Percentiles rank a stretch among this genome's conserved stretches.
phyloP scores from a whole-genome alignment of 495 filamentous ascomycete species.

The Chaetomidium leptoderma region DNA sequence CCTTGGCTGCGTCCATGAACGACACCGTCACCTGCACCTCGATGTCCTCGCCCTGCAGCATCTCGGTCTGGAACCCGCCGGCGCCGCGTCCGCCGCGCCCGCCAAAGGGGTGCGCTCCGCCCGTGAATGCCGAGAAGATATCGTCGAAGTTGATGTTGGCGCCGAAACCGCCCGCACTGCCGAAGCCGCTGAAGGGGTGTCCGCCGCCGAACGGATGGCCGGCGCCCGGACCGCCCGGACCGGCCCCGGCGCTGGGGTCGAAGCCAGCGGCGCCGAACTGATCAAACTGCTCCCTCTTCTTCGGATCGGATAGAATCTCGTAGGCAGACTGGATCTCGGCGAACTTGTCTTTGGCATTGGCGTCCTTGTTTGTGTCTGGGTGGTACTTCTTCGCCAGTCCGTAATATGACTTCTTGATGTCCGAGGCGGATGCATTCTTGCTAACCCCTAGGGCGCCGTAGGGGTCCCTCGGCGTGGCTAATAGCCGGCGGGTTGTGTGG shows the following conservation, averaged over 20 bases:
- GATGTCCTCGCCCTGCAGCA: constrained; percentile 85
- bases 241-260: constrained; percentile 68
- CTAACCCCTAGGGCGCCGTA: constrained; percentile 82
- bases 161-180: constrained; percentile 61
- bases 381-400: constrained; percentile 97
- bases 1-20: constrained; percentile 95
- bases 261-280: constrained; percentile 85
- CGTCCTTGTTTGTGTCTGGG: constrained; percentile 95
- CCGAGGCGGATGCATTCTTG: constrained; percentile 70
- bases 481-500: constrained; percentile 60
- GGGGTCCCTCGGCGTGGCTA: constrained; percentile 67
- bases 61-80: constrained; percentile 65
- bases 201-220: constrained; percentile 64
- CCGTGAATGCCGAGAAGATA: constrained; percentile 82
- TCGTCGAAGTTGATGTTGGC: constrained; percentile 91
- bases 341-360: constrained; percentile 88
- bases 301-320: constrained; percentile 82
- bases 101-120: constrained; percentile 53
- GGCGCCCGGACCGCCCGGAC: constrained; percentile 56
- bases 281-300: constrained; percentile 89
- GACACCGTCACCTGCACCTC: constrained; percentile 87
- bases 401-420: constrained; percentile 99
- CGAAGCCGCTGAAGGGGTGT: constrained; percentile 49
- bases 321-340: constrained; percentile 87
- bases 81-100: constrained; percentile 45